Conservation (phyloP, 2,329 filamentous ascomycete species). For the Arthrobotrys sphaeroides region DNA sequence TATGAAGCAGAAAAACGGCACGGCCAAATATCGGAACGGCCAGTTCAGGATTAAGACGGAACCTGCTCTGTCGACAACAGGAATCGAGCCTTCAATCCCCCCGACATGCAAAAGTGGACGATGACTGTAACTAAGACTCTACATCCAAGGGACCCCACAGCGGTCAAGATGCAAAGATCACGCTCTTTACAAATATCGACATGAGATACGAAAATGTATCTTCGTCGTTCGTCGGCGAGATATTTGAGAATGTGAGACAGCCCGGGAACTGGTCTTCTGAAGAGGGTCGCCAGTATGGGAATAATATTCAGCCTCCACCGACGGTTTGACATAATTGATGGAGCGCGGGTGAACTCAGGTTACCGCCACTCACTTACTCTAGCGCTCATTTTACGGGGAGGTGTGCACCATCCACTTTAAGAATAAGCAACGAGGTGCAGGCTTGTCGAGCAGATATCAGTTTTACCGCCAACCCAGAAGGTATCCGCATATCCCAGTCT, state of each 20-base stretch:
- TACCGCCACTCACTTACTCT: slow-evolving; percentile 4
- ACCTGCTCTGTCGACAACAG: neutral
- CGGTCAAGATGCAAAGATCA: neutral
- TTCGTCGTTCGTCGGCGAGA: neutral
- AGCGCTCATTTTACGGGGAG: neutral
- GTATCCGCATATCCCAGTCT: neutral
- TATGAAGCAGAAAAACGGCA: neutral
- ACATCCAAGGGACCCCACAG: neutral
- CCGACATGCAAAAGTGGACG: neutral
- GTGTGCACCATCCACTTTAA: neutral
- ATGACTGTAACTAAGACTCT: neutral
- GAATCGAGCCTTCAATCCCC: neutral
- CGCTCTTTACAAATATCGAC: neutral
- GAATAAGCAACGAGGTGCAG: neutral
- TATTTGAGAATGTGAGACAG: slow-evolving; percentile 33
- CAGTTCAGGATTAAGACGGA: neutral
- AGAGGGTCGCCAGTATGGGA: neutral
- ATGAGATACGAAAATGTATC: neutral
- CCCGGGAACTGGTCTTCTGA: neutral
- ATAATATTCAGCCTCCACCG: neutral
- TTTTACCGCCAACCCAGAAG: slow-evolving; percentile 7
- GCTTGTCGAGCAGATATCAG: neutral
- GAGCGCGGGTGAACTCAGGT: neutral
- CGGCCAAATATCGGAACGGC: neutral
- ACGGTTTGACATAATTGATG: neutral